A percentile compares a stretch with the other conserved stretches of the same genome.
phyloP scores from a whole-genome alignment of 495 filamentous ascomycete species.

The Aspergillus incahuasiensis region DNA sequence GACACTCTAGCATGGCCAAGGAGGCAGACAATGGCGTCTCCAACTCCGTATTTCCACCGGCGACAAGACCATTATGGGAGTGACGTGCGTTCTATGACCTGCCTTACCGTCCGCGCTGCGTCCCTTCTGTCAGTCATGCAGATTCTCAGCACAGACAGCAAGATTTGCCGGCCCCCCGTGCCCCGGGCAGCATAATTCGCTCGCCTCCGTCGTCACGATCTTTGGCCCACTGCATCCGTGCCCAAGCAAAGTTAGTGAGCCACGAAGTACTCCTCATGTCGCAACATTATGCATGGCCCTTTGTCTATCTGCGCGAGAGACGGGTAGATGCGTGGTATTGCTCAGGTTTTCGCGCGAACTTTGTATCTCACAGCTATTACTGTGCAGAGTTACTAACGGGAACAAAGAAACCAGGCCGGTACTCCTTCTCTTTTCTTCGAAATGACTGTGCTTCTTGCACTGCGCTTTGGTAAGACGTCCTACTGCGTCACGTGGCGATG shows the following conservation, averaged over 20 bases:
- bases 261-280: neutral
- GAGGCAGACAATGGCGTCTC: conserved; percentile 8
- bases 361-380: neutral
- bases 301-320: neutral
- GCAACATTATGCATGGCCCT: conserved; percentile 8
- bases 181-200: neutral
- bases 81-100: conserved; percentile 24
- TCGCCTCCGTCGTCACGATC: neutral
- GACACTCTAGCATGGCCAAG: neutral
- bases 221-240: conserved; percentile 23
- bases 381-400: neutral
- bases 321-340: neutral
- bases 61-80: neutral
- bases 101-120: conserved; percentile 20
- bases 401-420: neutral
- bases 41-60: neutral
- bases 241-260: conserved; percentile 13
- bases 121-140: conserved; percentile 24
- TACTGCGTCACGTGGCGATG: neutral
- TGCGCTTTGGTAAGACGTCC: neutral
- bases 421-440: neutral
- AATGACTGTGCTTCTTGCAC: neutral
- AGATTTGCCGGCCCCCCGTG: neutral
- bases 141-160: conserved; percentile 1
- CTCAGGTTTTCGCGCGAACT: neutral